Percentiles rank a stretch among this genome's conserved stretches.
Conservation (phyloP, 1,284 basidiomycete species). For the Bondarzewia mesenterica region DNA sequence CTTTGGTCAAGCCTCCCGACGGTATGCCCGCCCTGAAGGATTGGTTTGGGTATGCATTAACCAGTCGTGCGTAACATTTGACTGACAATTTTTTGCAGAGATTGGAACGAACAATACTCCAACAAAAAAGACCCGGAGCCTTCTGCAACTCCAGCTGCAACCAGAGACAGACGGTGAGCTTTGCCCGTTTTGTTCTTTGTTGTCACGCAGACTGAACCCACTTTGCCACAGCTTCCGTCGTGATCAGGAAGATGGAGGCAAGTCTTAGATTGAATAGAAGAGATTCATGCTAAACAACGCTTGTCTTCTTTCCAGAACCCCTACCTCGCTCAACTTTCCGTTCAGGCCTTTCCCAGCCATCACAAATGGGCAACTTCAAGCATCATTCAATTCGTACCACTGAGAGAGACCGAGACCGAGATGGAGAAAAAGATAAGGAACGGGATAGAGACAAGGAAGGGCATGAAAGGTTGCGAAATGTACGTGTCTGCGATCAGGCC, state of each 20-base stretch:
- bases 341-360: conserved; percentile 65
- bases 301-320: conserved; percentile 39
- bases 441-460: conserved; percentile 65
- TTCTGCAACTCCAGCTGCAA: conserved; percentile 34
- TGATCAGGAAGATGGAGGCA: conserved; percentile 67
- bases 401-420: conserved; percentile 57
- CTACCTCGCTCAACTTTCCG: conserved; percentile 61
- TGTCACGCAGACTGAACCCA: conserved; percentile 12
- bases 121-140: conserved; percentile 63
- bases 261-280: conserved; percentile 14
- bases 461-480: conserved; percentile 69
- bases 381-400: conserved; percentile 69
- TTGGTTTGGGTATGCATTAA: conserved; percentile 74
- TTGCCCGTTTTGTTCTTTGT: conserved; percentile 3
- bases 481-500: conserved; percentile 26
- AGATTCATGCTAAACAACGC: conserved; percentile 9
- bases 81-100: conserved; percentile 25
- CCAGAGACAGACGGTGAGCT: conserved; percentile 55
- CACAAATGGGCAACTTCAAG: conserved; percentile 85
- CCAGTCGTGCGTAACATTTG: conserved; percentile 10
- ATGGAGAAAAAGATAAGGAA: conserved; percentile 55
- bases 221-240: conserved; percentile 51
- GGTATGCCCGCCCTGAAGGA: conserved; percentile 76
- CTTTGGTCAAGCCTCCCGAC: conserved; percentile 62
- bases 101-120: conserved; percentile 51